These are phyloP conservation scores for Ogataea degrootiae DNA, from an alignment of 805 yeast species.

Conservation along the genomic window DNA sequence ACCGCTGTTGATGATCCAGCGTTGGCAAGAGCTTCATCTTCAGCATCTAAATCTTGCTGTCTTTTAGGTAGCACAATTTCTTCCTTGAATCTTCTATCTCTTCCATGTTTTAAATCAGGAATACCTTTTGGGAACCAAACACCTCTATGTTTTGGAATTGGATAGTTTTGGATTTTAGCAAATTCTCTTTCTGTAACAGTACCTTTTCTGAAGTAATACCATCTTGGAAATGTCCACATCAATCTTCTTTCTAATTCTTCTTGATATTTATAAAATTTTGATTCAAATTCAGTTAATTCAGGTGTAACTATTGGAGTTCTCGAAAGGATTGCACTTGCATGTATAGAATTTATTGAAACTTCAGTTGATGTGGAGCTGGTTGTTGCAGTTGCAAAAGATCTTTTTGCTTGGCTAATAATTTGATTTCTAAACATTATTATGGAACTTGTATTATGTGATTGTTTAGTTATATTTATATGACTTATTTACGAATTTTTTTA, in stretches of 20 bases:
- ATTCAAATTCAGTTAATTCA: constrained; percentile 66
- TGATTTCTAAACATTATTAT: constrained; percentile 2
- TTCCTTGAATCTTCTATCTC: constrained; percentile 85
- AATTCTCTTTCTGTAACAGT: constrained; percentile 82
- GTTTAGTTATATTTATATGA: neutral
- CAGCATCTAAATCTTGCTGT: constrained; percentile 30
- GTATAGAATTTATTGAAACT: constrained; percentile 14
- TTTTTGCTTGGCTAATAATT: constrained; percentile 5
- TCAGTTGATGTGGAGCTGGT: neutral
- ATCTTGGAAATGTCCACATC: constrained; percentile 97
- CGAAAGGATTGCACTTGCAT: constrained; percentile 61
- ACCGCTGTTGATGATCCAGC: constrained; percentile 4
- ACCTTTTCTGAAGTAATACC: constrained; percentile 87
- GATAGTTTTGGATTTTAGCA: constrained; percentile 68
- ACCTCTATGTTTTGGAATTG: constrained; percentile 66
- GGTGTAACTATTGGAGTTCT: constrained; percentile 84
- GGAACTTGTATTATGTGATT: neutral
- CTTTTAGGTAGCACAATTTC: constrained; percentile 69
- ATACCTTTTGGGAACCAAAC: constrained; percentile 78
- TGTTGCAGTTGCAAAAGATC: constrained; percentile 12
- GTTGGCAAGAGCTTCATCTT: constrained; percentile 11
- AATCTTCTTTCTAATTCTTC: constrained; percentile 80
- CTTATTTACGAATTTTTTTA: neutral
- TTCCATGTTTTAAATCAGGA: constrained; percentile 81
- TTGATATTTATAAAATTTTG: constrained; percentile 75